Percentiles rank a stretch among this genome's conserved stretches.
phyloP scores from a whole-genome alignment of 345 rosid genomes.

The Camelina laxa region DNA sequence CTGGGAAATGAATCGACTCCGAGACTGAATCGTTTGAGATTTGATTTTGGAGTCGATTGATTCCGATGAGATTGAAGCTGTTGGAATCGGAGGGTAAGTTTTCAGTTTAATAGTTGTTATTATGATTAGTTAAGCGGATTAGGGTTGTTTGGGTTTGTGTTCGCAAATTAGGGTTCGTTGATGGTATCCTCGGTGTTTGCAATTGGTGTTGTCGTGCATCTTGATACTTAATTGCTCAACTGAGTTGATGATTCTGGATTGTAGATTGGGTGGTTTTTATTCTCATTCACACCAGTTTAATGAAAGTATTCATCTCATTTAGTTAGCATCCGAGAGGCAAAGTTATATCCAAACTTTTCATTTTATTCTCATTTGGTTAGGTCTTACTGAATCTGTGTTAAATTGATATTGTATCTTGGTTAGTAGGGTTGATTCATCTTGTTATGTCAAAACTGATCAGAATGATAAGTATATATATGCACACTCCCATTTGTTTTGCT shows the following conservation, averaged over 20 bases:
- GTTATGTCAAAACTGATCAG: neutral
- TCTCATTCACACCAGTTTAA: neutral
- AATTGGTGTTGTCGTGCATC: conserved; percentile 1
- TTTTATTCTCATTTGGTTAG: conserved; percentile 4
- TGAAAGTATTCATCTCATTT: neutral
- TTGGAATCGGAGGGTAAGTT: too few species aligned
- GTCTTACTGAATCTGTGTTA: neutral
- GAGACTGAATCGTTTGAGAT: too few species aligned
- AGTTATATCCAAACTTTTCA: neutral
- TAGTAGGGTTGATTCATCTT: neutral
- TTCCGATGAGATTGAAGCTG: too few species aligned
- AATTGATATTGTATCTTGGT: neutral
- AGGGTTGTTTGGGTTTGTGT: too few species aligned
- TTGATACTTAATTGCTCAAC: neutral
- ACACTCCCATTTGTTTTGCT: conserved; percentile 17
- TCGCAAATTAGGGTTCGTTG: too few species aligned
- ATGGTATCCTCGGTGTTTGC: conserved; percentile 19
- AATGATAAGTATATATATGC: neutral
- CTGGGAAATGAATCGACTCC: too few species aligned
- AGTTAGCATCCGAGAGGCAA: conserved; percentile 1
- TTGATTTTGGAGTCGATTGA: too few species aligned
- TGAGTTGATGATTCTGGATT: conserved; percentile 7
- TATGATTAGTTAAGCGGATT: too few species aligned
- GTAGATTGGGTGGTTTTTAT: neutral
- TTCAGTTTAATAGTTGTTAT: too few species aligned